A percentile compares a stretch with the other conserved stretches of the same genome.
Conservation (phyloP, 2,329 filamentous ascomycete species). For the Stagonosporopsis tanaceti region DNA sequence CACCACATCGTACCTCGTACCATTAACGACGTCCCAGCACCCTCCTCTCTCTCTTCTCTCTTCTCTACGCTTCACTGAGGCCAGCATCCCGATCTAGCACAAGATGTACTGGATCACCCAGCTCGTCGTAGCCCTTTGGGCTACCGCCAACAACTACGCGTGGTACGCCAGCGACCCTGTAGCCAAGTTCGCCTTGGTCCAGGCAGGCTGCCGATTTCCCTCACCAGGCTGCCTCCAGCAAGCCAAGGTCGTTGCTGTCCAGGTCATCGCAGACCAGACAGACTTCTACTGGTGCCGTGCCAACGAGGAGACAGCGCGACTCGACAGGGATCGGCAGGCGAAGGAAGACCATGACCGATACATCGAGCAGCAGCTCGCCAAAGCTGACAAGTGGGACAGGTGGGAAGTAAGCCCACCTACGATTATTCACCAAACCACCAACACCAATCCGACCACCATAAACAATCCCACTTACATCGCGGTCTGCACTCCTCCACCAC, state of each 20-base stretch:
- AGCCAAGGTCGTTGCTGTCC: not conserved
- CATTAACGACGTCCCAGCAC: not conserved
- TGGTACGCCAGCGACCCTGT: not conserved
- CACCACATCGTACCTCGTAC: not conserved
- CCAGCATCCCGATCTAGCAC: not conserved
- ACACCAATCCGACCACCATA: not conserved
- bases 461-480: not conserved
- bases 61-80: not conserved
- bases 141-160: not conserved
- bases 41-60: not conserved
- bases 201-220: not conserved
- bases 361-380: not conserved
- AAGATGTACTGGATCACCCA: not conserved
- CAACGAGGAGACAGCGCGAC: not conserved
- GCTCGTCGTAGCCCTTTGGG: not conserved
- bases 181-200: not conserved
- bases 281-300: constrained; percentile 3
- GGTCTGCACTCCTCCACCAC: not conserved
- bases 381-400: constrained; percentile 10
- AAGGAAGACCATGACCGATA: not conserved
- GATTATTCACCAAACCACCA: not conserved
- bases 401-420: constrained; percentile 12
- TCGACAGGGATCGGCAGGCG: constrained; percentile 3
- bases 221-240: not conserved
- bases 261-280: not conserved